A percentile compares a stretch with the other conserved stretches of the same genome.
phyloP scores from a whole-genome alignment of 2,329 filamentous ascomycete species.

The Epichloe glyceriae region DNA sequence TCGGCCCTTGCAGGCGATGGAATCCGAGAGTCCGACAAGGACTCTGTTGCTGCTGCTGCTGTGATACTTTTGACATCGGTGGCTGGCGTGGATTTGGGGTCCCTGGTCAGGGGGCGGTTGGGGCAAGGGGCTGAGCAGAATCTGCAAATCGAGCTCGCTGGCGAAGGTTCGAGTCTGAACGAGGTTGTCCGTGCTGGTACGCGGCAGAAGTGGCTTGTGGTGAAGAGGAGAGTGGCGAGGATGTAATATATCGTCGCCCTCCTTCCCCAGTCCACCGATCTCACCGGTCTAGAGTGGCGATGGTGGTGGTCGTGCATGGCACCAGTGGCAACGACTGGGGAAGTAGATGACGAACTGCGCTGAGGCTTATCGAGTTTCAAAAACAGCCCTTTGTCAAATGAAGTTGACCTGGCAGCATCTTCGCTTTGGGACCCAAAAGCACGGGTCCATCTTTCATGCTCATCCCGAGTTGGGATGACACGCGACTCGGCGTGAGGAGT shows the following conservation, averaged over 20 bases:
- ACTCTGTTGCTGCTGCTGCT: neutral
- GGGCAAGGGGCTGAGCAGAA: neutral
- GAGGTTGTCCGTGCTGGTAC: slow-evolving; percentile 30
- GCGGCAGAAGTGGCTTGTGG: slow-evolving; percentile 19
- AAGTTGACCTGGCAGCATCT: slow-evolving; percentile 42
- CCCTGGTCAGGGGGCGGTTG: neutral
- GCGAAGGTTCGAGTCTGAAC: slow-evolving; percentile 32
- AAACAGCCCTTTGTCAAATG: slow-evolving; percentile 50
- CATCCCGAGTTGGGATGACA: slow-evolving; percentile 25
- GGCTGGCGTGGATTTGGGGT: neutral
- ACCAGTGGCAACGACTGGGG: slow-evolving; percentile 42
- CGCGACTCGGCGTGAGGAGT: slow-evolving; percentile 25
- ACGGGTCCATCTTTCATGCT: slow-evolving; percentile 26
- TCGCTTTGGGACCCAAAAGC: slow-evolving; percentile 27
- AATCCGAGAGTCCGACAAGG: neutral
- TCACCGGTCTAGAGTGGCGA: slow-evolving; percentile 32
- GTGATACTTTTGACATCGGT: neutral
- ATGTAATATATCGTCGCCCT: slow-evolving; percentile 16
- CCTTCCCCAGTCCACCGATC: slow-evolving; percentile 29
- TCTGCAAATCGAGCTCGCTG: slow-evolving; percentile 9
- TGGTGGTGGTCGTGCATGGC: slow-evolving; percentile 31
- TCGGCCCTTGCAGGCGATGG: slow-evolving; percentile 7
- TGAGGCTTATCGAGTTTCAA: slow-evolving; percentile 51
- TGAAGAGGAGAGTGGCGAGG: slow-evolving; percentile 26
- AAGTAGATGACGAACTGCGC: slow-evolving; percentile 43